Percentiles rank a stretch among this genome's conserved stretches.
phyloP scores from a whole-genome alignment of 805 yeast genomes.

The Yarrowia porcina region DNA sequence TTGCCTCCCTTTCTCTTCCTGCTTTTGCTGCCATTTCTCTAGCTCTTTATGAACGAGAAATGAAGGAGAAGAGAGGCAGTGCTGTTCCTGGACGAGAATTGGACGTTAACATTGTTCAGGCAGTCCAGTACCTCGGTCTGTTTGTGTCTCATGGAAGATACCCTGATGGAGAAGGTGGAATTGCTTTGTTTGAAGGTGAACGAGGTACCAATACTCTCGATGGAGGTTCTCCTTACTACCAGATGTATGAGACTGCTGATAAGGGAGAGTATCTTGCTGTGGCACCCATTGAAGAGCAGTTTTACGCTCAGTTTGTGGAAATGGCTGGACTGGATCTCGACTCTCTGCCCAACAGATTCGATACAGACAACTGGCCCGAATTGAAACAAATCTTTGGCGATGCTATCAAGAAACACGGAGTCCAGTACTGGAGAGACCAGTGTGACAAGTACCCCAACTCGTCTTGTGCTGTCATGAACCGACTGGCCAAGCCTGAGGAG shows the following conservation, averaged over 20 bases:
- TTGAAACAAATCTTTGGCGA: not conserved
- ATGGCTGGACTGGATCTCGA: conserved; percentile 24
- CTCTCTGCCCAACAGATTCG: conserved; percentile 12
- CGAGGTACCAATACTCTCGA: conserved; percentile 28
- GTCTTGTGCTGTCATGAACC: conserved; percentile 18
- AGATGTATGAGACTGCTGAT: conserved; percentile 28
- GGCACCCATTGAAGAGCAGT: conserved; percentile 29
- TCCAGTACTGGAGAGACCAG: conserved; percentile 20
- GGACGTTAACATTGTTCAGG: conserved; percentile 28
- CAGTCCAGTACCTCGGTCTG: conserved; percentile 27
- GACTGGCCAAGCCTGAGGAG: conserved; percentile 5
- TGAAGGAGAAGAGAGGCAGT: conserved; percentile 4
- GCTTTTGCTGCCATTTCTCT: conserved; percentile 27
- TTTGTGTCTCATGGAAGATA: conserved; percentile 25
- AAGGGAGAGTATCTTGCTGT: conserved; percentile 27
- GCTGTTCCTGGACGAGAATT: conserved; percentile 25
- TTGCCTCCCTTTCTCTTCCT: conserved; percentile 29
- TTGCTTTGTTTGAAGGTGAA: conserved; percentile 16
- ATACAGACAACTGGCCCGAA: conserved; percentile 11
- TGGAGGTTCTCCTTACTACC: conserved; percentile 29
- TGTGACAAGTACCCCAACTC: conserved; percentile 23
- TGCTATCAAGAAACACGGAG: not conserved
- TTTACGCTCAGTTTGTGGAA: conserved; percentile 26
- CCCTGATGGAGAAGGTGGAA: conserved; percentile 12
- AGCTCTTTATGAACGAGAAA: conserved; percentile 21